Evolutionary conservation across 129 eudicot genomes (phyloP), one percentile per base, ranked within the genome.

Genomic region (Tagetes erecta): DNA sequence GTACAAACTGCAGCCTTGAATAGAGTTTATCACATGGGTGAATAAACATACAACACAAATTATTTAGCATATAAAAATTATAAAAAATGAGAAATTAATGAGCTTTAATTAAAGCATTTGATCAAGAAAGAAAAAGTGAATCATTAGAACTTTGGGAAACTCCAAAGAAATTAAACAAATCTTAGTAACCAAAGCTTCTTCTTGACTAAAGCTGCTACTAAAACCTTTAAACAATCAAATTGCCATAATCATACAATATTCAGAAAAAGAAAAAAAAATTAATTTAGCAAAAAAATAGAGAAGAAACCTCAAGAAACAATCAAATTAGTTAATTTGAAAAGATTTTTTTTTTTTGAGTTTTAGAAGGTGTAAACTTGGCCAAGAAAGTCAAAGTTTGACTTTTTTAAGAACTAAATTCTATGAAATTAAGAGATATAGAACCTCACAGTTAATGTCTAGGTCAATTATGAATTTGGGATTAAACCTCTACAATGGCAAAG

Each of bases 81-180:
- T 57, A 31, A 36, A 30, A 30, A 47, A 37, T 74, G 4, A 34
- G 47, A 14, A 47, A 76, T 42, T 66, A 64, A 64, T 37, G 44
- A 71, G 38, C 74, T 76, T 76, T 76, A 44, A 11, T 76, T 38
- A 71, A 81, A 76, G 81, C 74, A 81, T 5, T 6, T 58, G 74
- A 75, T 71, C 57, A 81, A 76, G 71, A 72, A 64, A 81, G 53
- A 72, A 40, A 59, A 71, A 65, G 75, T 2, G 64, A 53, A 72
- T 55, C 72, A 71, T 66, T 71, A 72, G 69, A 64, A 70, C 81
- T 38, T 76, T 10, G 84, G 84, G 73, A 81, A 80, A 70, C 85
- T 72, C 73, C 81, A 67, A 64, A 70, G 56, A 68, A 38, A 6
- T 31, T 20, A 27, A 45, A 42, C 60, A 44, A 67, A 40, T 58